Conservation (phyloP, 2,329 filamentous ascomycete species). For the Xylariales sp. region DNA sequence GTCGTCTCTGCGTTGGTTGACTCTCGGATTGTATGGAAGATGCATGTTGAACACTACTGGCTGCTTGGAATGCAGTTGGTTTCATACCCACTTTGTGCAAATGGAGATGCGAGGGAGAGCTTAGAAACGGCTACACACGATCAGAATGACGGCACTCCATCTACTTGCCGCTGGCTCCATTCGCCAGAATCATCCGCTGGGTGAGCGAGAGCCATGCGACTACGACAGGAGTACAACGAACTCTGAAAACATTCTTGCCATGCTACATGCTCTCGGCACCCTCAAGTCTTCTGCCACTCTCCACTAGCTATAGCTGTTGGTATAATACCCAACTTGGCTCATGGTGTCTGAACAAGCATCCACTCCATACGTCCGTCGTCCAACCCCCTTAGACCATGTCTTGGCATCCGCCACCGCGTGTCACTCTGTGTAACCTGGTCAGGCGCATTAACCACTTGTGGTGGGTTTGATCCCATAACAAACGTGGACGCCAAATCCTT, state of each 20-base stretch:
- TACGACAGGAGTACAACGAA: slow-evolving; percentile 41
- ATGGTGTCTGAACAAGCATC: slow-evolving; percentile 18
- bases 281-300: slow-evolving; percentile 22
- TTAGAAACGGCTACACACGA: slow-evolving; percentile 43
- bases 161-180: slow-evolving; percentile 16
- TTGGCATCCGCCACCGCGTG: slow-evolving; percentile 37
- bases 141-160: slow-evolving; percentile 37
- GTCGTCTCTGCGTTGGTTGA: slow-evolving; percentile 23
- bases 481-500: slow-evolving; percentile 44
- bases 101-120: slow-evolving; percentile 36
- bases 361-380: slow-evolving; percentile 20
- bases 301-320: slow-evolving; percentile 16
- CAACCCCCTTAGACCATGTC: slow-evolving; percentile 37
- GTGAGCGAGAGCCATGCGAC: slow-evolving; percentile 36
- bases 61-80: slow-evolving; percentile 14
- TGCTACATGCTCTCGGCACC: slow-evolving; percentile 40
- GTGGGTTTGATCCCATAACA: slow-evolving; percentile 37
- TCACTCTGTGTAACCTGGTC: slow-evolving; percentile 46
- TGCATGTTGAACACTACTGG: slow-evolving; percentile 17
- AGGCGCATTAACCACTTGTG: slow-evolving; percentile 52
- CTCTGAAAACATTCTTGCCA: slow-evolving; percentile 31
- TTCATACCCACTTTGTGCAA: slow-evolving; percentile 17
- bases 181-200: slow-evolving; percentile 40
- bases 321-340: slow-evolving; percentile 16
- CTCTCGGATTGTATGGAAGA: slow-evolving; percentile 22